Evolutionary conservation across 2,329 filamentous ascomycete species (phyloP).

Genomic region (Colletotrichum ledebouriae): DNA sequence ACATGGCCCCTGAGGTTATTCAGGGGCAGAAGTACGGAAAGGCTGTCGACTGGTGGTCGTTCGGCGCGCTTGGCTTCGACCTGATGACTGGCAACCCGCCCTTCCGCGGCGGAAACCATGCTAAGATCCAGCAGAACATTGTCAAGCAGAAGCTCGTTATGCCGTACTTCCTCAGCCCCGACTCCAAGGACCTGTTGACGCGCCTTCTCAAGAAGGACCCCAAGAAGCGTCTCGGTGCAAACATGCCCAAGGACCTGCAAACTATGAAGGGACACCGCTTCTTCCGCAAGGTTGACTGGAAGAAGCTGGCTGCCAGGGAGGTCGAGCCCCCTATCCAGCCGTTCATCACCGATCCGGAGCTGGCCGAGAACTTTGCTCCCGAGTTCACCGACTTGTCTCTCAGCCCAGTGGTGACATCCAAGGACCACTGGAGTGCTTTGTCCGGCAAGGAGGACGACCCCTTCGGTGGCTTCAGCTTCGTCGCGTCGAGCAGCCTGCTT

Average conservation of each 20-base stretch:
- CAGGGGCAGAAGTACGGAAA: constrained; percentile 90
- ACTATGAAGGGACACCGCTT: constrained; percentile 94
- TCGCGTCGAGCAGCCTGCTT: constrained; percentile 69
- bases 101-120: constrained; percentile 90
- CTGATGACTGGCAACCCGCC: constrained; percentile 93
- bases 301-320: constrained; percentile 84
- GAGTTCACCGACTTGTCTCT: constrained; percentile 91
- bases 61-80: constrained; percentile 92
- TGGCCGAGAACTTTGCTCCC: constrained; percentile 95
- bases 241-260: constrained; percentile 89
- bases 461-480: constrained; percentile 76
- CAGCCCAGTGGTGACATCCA: constrained; percentile 74
- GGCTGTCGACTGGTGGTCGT: constrained; percentile 98
- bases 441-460: constrained; percentile 58
- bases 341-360: constrained; percentile 92
- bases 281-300: constrained; percentile 98
- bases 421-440: constrained; percentile 57
- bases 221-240: constrained; percentile 86
- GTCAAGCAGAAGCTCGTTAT: constrained; percentile 90
- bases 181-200: constrained; percentile 94
- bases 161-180: constrained; percentile 90
- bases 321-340: constrained; percentile 91
- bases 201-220: constrained; percentile 94
- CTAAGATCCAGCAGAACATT: constrained; percentile 97
- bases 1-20: constrained; percentile 98